phyloP scores from a whole-genome alignment of 495 filamentous ascomycete genomes.

The Rhizodiscina lignyota region DNA sequence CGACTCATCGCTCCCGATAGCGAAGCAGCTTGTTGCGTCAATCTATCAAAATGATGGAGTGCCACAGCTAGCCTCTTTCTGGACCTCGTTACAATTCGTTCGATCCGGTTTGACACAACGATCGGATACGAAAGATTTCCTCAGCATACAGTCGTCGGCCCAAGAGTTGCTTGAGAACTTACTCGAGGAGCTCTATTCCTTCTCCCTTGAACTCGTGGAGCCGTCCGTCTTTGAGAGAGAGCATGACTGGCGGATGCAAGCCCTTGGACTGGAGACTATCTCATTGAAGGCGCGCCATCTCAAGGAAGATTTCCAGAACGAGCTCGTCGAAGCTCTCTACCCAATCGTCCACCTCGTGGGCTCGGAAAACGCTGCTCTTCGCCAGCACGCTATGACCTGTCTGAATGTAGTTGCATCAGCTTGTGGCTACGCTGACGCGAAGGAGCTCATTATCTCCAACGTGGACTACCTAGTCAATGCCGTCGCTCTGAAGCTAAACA shows the following conservation, averaged over 20 bases:
- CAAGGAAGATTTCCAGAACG: conserved; percentile 49
- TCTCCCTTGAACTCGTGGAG: conserved; percentile 48
- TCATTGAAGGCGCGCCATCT: conserved; percentile 24
- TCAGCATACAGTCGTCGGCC: conserved; percentile 27
- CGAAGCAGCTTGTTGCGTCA: conserved; percentile 11
- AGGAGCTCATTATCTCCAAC: conserved; percentile 74
- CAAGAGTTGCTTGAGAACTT: conserved; percentile 21
- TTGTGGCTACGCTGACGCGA: conserved; percentile 60
- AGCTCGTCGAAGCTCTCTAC: conserved; percentile 84
- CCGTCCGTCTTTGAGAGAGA: conserved; percentile 30
- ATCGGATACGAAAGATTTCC: conserved; percentile 47
- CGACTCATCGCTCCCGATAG: too few species aligned
- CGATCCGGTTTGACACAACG: conserved; percentile 21
- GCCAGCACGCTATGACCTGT: conserved; percentile 67
- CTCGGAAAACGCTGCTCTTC: conserved; percentile 46
- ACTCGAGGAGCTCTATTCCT: conserved; percentile 66
- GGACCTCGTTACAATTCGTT: conserved; percentile 63
- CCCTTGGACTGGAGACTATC: conserved; percentile 21
- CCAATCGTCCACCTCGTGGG: conserved; percentile 77
- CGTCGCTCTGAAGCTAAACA: conserved; percentile 74
- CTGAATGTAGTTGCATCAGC: conserved; percentile 60
- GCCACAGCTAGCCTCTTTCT: conserved; percentile 47
- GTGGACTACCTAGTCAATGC: conserved; percentile 95
- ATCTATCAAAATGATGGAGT: conserved; percentile 8
- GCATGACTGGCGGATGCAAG: conserved; percentile 44